Base-by-base conservation (phyloP, 331 rosid species). In the Quercus phellos region DNA sequence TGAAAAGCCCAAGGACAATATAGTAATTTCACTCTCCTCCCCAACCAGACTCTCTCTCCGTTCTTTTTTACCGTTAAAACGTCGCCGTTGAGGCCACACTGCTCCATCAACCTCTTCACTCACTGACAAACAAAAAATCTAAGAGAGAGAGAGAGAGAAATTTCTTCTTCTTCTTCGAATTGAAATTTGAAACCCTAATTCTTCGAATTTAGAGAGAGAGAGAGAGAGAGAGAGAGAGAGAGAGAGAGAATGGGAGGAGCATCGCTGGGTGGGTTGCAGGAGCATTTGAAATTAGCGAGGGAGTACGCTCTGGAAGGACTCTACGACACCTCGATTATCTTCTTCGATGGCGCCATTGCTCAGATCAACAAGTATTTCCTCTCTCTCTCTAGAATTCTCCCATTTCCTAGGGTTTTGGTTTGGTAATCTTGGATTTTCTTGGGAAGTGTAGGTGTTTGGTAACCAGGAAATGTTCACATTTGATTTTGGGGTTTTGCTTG, bases 281-380 rank as follows among this genome's bases (percentile, higher is more conserved):
- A 95, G 50, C 99, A 95, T 83, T 87, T 93, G 74, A 95, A 93
- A 82, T 79, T 95, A 74, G 99, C 99, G 16, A 80, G 98, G 75
- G 98, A 95, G 19, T 93, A 95, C 74, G 99, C 98, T 68, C 83
- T 88, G 21, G 99, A 95, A 75, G 99, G 97, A n/a, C 85, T 93
- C 67, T 95, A 95, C 74, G 99, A 95, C 70, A 90, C 96, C 67
- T 95, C 99, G 35, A 83, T 90, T 22, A 95, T 95, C 91, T 93
- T 95, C 88, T 95, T 95, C 78, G 98, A 95, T 9, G 99, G 99
- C 2, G 98, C 96, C 67, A 70, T 95, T 78, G 93, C 99, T 19
- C 99, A 95, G 90, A 91, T 95, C 90, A 93, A 95, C 91, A 95
- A 89, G 98, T 94, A 87, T 66, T 32, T 64, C 21, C 21, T 67